phyloP scores from a whole-genome alignment of 2,329 filamentous ascomycete species.

The Botrytis porri region DNA sequence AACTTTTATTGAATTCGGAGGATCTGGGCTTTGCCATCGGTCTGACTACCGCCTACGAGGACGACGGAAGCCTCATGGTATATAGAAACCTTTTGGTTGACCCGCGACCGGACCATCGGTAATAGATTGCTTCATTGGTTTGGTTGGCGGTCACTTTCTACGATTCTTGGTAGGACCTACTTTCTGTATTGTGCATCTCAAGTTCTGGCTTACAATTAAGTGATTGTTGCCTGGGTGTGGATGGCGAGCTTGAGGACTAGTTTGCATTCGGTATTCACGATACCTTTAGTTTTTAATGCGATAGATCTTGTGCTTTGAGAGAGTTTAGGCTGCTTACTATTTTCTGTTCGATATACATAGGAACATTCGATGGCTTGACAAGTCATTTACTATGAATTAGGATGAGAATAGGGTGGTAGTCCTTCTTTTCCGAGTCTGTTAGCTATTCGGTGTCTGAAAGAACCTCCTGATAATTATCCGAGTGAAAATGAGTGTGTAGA shows the following conservation, averaged over 20 bases:
- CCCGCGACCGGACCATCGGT: neutral
- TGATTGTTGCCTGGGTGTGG: neutral
- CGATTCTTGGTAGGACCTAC: rapidly evolving
- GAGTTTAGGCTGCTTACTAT: neutral
- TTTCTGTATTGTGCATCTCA: neutral
- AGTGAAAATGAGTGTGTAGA: neutral
- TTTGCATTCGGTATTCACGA: neutral
- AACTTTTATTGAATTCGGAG: neutral
- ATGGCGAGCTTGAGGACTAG: neutral
- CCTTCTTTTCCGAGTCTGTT: neutral
- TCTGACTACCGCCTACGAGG: neutral
- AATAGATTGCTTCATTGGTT: neutral
- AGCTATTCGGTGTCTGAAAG: neutral
- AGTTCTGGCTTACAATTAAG: neutral
- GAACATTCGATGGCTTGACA: too few relatives aligned
- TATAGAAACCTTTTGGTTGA: neutral
- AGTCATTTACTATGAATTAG: too few relatives aligned
- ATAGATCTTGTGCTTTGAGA: neutral
- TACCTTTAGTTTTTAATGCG: neutral
- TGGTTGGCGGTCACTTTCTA: neutral
- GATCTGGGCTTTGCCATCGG: neutral
- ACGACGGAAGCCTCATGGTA: neutral
- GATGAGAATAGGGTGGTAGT: neutral
- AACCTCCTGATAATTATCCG: too few relatives aligned
- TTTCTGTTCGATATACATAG: neutral